Evolutionary conservation across 106 monocot genomes (phyloP).

Genomic region (Dendrobium catenatum): DNA sequence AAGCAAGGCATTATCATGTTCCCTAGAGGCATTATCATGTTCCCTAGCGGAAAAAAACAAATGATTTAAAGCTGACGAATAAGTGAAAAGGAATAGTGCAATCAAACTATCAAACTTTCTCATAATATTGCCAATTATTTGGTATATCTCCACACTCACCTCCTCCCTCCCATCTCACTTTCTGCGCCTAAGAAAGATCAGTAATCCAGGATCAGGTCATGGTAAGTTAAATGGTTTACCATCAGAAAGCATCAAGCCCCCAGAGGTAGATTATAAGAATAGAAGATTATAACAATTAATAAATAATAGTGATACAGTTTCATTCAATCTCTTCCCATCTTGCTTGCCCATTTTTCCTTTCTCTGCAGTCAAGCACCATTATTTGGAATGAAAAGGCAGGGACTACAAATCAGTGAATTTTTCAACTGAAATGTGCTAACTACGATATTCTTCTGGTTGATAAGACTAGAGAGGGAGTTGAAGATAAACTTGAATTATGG

Average conservation of each 20-base stretch:
- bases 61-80: too few relatives aligned
- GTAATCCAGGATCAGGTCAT: background rate
- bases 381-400: background rate
- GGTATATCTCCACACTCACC: background rate
- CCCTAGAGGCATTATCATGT: too few relatives aligned
- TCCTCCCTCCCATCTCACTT: background rate
- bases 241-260: background rate
- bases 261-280: background rate
- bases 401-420: background rate
- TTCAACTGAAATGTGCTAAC: background rate
- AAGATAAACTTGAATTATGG: too few relatives aligned
- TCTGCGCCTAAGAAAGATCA: background rate
- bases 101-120: too few relatives aligned
- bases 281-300: too few relatives aligned
- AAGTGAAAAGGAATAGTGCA: too few relatives aligned
- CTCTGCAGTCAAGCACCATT: background rate
- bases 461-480: too few relatives aligned
- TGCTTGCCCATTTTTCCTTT: background rate
- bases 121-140: too few relatives aligned
- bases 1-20: background rate
- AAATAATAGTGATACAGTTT: too few relatives aligned
- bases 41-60: too few relatives aligned
- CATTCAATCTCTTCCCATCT: too few relatives aligned
- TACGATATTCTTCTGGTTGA: too few relatives aligned
- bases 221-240: background rate